Conservation (phyloP, 2,329 filamentous ascomycete species). For the Esteya vermicola region DNA sequence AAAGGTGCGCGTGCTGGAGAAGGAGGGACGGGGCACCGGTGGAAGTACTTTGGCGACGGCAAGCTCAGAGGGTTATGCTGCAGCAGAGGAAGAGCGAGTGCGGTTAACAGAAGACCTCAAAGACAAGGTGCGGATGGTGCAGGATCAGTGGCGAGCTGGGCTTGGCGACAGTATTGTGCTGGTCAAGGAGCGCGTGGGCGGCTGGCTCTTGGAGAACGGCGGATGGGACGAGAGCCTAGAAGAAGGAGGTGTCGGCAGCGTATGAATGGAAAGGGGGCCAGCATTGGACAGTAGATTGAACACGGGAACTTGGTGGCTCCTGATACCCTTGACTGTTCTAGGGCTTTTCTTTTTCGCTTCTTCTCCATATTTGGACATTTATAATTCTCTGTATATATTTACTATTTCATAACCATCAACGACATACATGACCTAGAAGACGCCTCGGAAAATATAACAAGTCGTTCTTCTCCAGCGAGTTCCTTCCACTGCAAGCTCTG, state of each 20-base stretch:
- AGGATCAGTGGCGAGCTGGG: conserved; percentile 80
- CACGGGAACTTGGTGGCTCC: no score
- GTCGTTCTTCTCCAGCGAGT: no score
- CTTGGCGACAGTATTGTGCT: conserved; percentile 63
- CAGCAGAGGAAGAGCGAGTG: conserved; percentile 52
- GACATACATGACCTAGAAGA: no score
- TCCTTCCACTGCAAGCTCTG: no score
- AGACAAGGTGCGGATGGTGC: conserved; percentile 81
- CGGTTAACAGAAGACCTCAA: conserved; percentile 74
- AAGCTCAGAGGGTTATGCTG: conserved; percentile 29
- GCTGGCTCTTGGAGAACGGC: conserved; percentile 60
- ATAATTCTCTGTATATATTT: no score
- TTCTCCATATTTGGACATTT: no score
- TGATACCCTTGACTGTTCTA: no score
- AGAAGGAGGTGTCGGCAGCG: conserved; percentile 36
- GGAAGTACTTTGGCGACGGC: no score
- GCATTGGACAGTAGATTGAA: no score
- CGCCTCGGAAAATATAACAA: no score
- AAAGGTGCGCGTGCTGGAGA: conserved; percentile 28
- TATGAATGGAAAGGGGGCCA: conserved; percentile 16
- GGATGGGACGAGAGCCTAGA: conserved; percentile 75
- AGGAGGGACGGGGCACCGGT: not conserved
- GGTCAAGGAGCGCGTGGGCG: conserved; percentile 61
- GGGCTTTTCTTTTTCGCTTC: no score
- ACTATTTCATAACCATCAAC: no score